phyloP scores from a whole-genome alignment of 1,284 basidiomycete species.

The Neolentinus lepideus region DNA sequence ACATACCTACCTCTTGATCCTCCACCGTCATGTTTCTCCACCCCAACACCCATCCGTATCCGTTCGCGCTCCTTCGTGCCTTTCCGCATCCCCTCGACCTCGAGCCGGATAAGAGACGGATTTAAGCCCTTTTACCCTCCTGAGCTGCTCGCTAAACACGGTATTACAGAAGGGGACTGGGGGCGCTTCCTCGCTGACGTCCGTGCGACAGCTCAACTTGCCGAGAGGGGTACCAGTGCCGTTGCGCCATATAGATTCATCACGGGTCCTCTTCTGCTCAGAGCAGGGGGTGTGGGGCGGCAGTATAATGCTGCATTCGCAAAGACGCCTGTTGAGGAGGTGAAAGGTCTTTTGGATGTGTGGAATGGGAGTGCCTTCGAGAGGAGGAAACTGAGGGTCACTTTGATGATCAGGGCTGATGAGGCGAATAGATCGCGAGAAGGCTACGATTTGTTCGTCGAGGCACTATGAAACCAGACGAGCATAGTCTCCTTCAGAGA shows the following conservation, averaged over 20 bases:
- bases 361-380: constrained; percentile 17
- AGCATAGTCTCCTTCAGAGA: no score
- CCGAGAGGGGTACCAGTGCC: constrained; percentile 15
- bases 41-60: constrained; percentile 18
- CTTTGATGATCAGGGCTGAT: constrained; percentile 9
- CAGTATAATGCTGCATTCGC: constrained; percentile 17
- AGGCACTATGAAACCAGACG: not conserved
- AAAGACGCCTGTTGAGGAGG: constrained; percentile 15
- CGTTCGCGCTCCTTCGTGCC: constrained; percentile 19
- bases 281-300: constrained; percentile 10
- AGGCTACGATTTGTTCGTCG: constrained; percentile 1
- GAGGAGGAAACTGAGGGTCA: constrained; percentile 13
- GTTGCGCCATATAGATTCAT: constrained; percentile 11
- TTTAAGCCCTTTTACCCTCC: constrained; percentile 21
- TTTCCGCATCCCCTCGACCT: constrained; percentile 18
- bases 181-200: constrained; percentile 20
- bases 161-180: constrained; percentile 20
- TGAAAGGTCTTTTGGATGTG: constrained; percentile 18
- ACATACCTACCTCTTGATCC: constrained; percentile 21
- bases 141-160: constrained; percentile 18
- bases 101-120: constrained; percentile 16
- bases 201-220: constrained; percentile 18
- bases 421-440: not conserved
- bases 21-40: constrained; percentile 24
- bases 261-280: constrained; percentile 7